Percentiles rank a stretch among this genome's conserved stretches.
phyloP scores from a whole-genome alignment of 768 basidiomycete genomes.

The Filobasidium wieringae region DNA sequence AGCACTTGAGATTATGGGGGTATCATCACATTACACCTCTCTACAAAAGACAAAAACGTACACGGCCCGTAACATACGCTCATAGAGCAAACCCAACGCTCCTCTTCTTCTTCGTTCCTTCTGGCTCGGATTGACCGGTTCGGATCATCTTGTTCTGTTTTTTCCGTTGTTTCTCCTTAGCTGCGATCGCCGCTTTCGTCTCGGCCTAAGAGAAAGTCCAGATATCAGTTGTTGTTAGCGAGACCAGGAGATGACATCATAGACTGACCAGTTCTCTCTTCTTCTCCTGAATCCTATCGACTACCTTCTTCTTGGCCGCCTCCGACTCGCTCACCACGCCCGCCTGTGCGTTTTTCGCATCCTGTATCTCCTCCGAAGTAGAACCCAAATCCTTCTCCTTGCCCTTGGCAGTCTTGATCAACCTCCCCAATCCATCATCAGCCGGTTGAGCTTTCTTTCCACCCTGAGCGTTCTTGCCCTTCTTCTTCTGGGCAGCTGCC shows the following conservation, averaged over 20 bases:
- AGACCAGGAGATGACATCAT: not conserved
- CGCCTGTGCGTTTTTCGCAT: not conserved
- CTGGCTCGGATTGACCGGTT: not conserved
- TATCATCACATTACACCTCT: too few relatives aligned
- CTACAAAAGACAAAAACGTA: too few relatives aligned
- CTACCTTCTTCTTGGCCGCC: not conserved
- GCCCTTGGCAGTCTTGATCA: not conserved
- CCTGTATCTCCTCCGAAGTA: too few relatives aligned
- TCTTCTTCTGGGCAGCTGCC: not conserved
- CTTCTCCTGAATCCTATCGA: not conserved
- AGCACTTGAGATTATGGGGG: too few relatives aligned
- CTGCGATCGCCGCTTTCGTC: not conserved
- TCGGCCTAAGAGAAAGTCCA: not conserved
- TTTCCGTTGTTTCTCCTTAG: not conserved
- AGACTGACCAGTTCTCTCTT: not conserved
- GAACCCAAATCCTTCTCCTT: not conserved
- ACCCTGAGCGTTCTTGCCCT: not conserved
- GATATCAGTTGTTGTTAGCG: not conserved
- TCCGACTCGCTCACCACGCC: not conserved
- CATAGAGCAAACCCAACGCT: slow-evolving; percentile 2
- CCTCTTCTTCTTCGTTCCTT: slow-evolving; percentile 6
- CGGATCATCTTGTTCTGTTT: not conserved
- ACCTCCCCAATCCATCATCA: not conserved
- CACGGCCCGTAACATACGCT: not conserved
- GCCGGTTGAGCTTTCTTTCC: not conserved